A percentile compares a stretch with the other conserved stretches of the same genome.
These are phyloP conservation scores for Globisporangium camurandrum DNA, from an alignment of 352 stramenopile species.

Conservation along the genomic window DNA sequence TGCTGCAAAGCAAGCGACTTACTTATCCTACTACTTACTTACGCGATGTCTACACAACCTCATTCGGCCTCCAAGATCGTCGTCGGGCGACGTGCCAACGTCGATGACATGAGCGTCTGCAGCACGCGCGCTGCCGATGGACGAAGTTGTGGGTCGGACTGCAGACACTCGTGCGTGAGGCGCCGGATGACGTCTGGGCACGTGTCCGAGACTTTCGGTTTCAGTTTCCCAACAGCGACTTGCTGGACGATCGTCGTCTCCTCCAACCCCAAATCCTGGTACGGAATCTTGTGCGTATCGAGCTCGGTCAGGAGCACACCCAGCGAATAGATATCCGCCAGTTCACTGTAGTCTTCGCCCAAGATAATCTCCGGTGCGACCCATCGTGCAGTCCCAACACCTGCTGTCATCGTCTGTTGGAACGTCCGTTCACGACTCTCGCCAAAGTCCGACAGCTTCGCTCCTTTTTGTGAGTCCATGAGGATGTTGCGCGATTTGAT, in stretches of 20 bases:
- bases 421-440: constrained; percentile 70
- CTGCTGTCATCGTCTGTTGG: constrained; percentile 66
- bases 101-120: constrained; percentile 62
- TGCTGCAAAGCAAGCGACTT: too few relatives aligned
- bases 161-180: constrained; percentile 71
- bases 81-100: constrained; percentile 40
- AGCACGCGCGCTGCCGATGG: constrained; percentile 63
- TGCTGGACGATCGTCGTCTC: constrained; percentile 79
- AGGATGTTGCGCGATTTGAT: constrained; percentile 91
- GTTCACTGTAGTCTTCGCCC: constrained; percentile 65
- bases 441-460: constrained; percentile 71
- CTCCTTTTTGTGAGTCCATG: constrained; percentile 62
- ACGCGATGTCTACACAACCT: too few relatives aligned
- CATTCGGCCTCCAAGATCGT: constrained; percentile 37
- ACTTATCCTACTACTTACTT: too few relatives aligned
- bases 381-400: constrained; percentile 67
- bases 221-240: constrained; percentile 69
- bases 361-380: constrained; percentile 75
- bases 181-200: constrained; percentile 76
- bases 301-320: constrained; percentile 63
- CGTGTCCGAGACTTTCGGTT: constrained; percentile 63
- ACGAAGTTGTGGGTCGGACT: constrained; percentile 66
- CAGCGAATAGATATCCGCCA: constrained; percentile 70
- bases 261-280: constrained; percentile 50
- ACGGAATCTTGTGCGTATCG: constrained; percentile 70